These are phyloP conservation scores for Clonostachys rosea DNA, from an alignment of 2,329 filamentous ascomycete species.

Conservation along the genomic window DNA sequence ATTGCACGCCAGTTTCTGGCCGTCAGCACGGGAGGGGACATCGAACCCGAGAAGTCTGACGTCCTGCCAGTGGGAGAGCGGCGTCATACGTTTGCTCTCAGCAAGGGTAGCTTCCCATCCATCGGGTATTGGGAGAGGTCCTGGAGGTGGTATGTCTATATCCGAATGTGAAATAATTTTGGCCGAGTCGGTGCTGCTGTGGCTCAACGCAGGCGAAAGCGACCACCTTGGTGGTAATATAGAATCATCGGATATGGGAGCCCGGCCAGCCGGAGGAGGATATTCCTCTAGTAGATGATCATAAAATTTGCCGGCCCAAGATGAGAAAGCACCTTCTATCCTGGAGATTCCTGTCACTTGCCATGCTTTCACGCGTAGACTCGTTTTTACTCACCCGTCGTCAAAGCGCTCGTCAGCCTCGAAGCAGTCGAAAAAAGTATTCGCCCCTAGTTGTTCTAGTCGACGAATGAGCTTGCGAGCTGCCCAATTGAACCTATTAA, in stretches of 20 bases:
- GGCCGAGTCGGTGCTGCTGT: no score
- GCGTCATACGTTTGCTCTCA: slow-evolving; percentile 71
- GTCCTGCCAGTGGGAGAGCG: slow-evolving; percentile 83
- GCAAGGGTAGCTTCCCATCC: slow-evolving; percentile 53
- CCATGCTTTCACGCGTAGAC: neutral
- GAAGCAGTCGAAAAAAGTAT: slow-evolving; percentile 69
- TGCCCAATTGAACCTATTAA: slow-evolving; percentile 80
- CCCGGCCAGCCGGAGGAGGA: slow-evolving; percentile 62
- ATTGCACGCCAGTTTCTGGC: slow-evolving; percentile 28
- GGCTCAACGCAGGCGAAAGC: slow-evolving; percentile 16
- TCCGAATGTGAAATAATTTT: no score
- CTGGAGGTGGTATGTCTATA: slow-evolving; percentile 16
- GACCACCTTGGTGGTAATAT: slow-evolving; percentile 70
- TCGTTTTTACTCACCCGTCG: slow-evolving; percentile 64
- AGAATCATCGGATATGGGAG: slow-evolving; percentile 69
- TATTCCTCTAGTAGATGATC: slow-evolving; percentile 61
- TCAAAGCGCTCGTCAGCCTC: slow-evolving; percentile 93
- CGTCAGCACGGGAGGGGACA: slow-evolving; percentile 19
- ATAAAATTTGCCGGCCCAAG: slow-evolving; percentile 69
- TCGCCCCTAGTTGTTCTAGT: slow-evolving; percentile 76
- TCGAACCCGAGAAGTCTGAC: slow-evolving; percentile 73
- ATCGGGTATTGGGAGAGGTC: slow-evolving; percentile 50
- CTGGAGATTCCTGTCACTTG: slow-evolving; percentile 32
- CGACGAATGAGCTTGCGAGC: slow-evolving; percentile 83
- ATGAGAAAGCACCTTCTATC: slow-evolving; percentile 75